Base-by-base conservation (phyloP, 2,329 filamentous ascomycete genomes). In the Pseudopithomyces maydicus region DNA sequence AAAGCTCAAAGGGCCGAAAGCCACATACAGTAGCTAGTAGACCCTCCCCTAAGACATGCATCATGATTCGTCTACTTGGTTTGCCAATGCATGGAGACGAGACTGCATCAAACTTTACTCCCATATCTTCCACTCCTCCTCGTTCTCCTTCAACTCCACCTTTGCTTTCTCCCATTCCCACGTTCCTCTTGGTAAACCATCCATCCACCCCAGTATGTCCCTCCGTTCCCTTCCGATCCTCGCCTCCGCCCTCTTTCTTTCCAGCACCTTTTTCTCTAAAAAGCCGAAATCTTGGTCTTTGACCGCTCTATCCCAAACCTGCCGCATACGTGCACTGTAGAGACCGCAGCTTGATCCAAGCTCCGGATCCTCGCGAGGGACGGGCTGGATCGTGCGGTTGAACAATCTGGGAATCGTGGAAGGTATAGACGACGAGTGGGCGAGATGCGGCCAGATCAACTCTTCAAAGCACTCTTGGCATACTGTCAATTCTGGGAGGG, bases 391-490 rank as follows among this genome's bases (percentile, higher is more conserved):
- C 14, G 84, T 81, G 54, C 83, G 81, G 60, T 85, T 86, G 57
- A 77, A 71, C 2, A 69, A 33, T 10, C 64, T 64, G 0, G 74
- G 72, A 2, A 77, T 56, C 3, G 65, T 60, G 11, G 4, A 83
- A 78, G 32, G 64, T 56, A 11, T 61, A 57, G 44, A 36, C 2
- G 45, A 39, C 3, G 33, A 12, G 15, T 45, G 49, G 29, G 83
- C 79, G 1, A 88, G 77, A 49, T 86, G 80, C 0, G 92, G 92
- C 75, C 84, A 86, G n/a, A 97, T 85, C 0, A 91, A 84, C 20
- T 91, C 87, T 15, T 91, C 85, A 72, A 90, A 97, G 74, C 93
- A 98, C 74, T 94, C 91, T 62, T 90, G 87, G 75, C 93, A 98
- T 3, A 96, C 88, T 0, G 90, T 92, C 67, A 97, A 86, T 46